phyloP scores from a whole-genome alignment of 164 flowering plant species.

The Warburgia ugandensis region DNA sequence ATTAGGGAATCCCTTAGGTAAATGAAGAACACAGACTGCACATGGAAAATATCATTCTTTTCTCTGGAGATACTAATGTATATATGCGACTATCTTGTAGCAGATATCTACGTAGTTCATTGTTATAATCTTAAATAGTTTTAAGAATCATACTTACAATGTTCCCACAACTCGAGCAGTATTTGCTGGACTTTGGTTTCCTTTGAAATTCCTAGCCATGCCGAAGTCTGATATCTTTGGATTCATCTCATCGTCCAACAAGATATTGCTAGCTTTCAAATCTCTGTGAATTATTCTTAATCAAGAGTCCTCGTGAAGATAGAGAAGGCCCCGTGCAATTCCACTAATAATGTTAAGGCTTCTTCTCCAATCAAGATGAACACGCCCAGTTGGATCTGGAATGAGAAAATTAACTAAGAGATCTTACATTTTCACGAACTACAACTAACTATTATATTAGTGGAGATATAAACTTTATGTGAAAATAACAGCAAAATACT shows the following conservation, averaged over 20 bases:
- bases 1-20: too few relatives aligned
- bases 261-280: conserved; percentile 46
- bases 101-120: too few relatives aligned
- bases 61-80: too few relatives aligned
- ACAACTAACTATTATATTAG: too few relatives aligned
- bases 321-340: conserved; percentile 43
- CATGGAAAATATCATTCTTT: too few relatives aligned
- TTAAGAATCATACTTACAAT: conserved; percentile 18
- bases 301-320: conserved; percentile 53
- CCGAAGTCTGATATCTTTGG: conserved; percentile 48
- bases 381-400: background rate
- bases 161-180: conserved; percentile 28
- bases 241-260: conserved; percentile 36
- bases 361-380: conserved; percentile 14
- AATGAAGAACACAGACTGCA: too few relatives aligned
- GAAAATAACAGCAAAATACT: too few relatives aligned
- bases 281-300: conserved; percentile 44
- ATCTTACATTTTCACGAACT: too few relatives aligned
- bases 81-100: too few relatives aligned
- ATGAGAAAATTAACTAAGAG: background rate
- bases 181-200: conserved; percentile 14
- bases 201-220: conserved; percentile 30
- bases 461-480: too few relatives aligned
- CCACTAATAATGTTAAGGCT: conserved; percentile 26
- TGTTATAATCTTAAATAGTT: too few relatives aligned